Percentiles rank a stretch among this genome's conserved stretches.
Conservation (phyloP, 768 basidiomycete genomes). For the Boletus vermiculosoides region DNA sequence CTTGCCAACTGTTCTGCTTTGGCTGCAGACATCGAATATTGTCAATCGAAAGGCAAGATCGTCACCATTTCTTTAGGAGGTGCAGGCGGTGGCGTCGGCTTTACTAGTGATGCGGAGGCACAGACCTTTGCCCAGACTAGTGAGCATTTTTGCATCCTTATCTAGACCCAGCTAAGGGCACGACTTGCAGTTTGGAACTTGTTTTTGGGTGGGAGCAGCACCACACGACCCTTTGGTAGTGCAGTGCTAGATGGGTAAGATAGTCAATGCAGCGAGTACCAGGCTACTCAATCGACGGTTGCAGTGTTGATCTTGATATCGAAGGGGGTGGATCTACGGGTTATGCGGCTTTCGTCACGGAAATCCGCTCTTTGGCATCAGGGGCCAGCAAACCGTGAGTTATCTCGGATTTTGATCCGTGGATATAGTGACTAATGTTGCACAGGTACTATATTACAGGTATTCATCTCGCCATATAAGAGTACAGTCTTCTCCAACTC, state of each 20-base stretch:
- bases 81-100: constrained; percentile 40
- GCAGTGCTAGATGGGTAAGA: constrained; percentile 47
- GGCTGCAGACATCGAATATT: constrained; percentile 43
- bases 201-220: constrained; percentile 46
- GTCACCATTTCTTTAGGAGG: constrained; percentile 49
- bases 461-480: constrained; percentile 3
- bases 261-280: neutral
- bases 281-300: neutral
- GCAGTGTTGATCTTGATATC: constrained; percentile 69
- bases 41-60: constrained; percentile 46
- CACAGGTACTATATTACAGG: constrained; percentile 62
- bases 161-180: constrained; percentile 1
- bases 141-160: constrained; percentile 12
- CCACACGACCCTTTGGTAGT: constrained; percentile 43
- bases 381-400: constrained; percentile 24
- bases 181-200: constrained; percentile 39
- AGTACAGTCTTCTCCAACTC: neutral
- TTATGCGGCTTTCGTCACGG: constrained; percentile 46
- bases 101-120: constrained; percentile 38
- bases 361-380: constrained; percentile 27
- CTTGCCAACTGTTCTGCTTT: constrained; percentile 40
- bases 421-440: constrained; percentile 1
- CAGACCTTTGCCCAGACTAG: constrained; percentile 32
- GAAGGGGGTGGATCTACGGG: constrained; percentile 57
- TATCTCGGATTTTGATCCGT: neutral